A percentile compares a stretch with the other conserved stretches of the same genome.
phyloP scores from a whole-genome alignment of 2,329 filamentous ascomycete genomes.

The Dothideomycetes sp. region DNA sequence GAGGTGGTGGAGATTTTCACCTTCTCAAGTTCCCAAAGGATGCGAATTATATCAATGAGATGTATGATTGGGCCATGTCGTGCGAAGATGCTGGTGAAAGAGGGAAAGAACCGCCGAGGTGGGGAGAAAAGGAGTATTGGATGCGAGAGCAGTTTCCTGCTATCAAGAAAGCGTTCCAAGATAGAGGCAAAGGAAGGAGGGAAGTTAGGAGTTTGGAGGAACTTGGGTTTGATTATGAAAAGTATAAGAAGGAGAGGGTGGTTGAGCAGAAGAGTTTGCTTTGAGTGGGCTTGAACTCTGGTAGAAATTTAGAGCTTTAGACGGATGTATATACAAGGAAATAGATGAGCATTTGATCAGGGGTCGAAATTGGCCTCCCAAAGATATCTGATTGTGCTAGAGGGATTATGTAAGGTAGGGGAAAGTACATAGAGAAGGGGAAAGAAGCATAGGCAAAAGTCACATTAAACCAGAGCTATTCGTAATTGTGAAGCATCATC shows the following conservation, averaged over 20 bases:
- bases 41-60: constrained; percentile 58
- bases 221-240: constrained; percentile 46
- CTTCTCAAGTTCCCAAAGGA: constrained; percentile 52
- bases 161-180: constrained; percentile 64
- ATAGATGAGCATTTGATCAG: too few species aligned
- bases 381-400: too few species aligned
- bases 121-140: constrained; percentile 65
- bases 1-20: constrained; percentile 45
- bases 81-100: constrained; percentile 33
- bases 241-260: constrained; percentile 21
- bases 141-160: constrained; percentile 57
- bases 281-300: too few species aligned
- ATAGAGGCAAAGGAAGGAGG: constrained; percentile 47
- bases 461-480: too few species aligned
- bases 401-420: too few species aligned
- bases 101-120: constrained; percentile 61
- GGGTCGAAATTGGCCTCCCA: too few species aligned
- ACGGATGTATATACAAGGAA: too few species aligned
- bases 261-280: constrained; percentile 16
- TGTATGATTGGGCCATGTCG: constrained; percentile 52
- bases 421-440: too few species aligned
- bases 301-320: too few species aligned
- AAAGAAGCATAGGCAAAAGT: too few species aligned
- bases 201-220: constrained; percentile 58
- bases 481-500: too few species aligned